phyloP scores from a whole-genome alignment of 768 basidiomycete genomes.

The Xanthoconium purpureum region DNA sequence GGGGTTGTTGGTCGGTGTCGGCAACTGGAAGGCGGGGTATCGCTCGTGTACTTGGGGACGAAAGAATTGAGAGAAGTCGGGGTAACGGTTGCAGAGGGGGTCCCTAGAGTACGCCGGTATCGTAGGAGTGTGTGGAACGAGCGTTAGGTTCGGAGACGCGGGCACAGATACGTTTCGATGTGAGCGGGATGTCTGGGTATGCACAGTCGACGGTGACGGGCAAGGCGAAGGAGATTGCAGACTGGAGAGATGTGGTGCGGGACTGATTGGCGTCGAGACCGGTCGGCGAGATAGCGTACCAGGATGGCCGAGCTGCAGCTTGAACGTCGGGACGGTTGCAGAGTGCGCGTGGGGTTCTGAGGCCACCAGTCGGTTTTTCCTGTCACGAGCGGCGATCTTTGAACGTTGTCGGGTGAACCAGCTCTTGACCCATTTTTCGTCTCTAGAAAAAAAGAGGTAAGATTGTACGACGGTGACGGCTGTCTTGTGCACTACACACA shows the following conservation, averaged over 20 bases:
- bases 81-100: slow-evolving; percentile 31
- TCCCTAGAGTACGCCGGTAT: slow-evolving; percentile 28
- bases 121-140: neutral
- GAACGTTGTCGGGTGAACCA: slow-evolving; percentile 32
- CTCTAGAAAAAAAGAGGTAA: slow-evolving; percentile 14
- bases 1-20: neutral
- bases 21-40: neutral
- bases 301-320: slow-evolving; percentile 2
- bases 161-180: slow-evolving; percentile 2
- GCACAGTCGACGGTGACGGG: neutral
- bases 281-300: neutral
- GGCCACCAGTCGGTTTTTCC: neutral
- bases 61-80: slow-evolving; percentile 34
- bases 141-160: neutral
- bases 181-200: neutral
- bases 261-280: slow-evolving; percentile 1
- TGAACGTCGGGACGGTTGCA: slow-evolving; percentile 13
- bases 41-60: slow-evolving; percentile 14
- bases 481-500: slow-evolving; percentile 24
- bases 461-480: slow-evolving; percentile 2
- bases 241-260: neutral
- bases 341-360: neutral
- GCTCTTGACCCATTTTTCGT: slow-evolving; percentile 29
- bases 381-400: slow-evolving; percentile 13
- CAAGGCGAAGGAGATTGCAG: neutral